These are phyloP conservation scores for Eucalyptus paniculata DNA, from an alignment of 345 rosid species.

Conservation along the genomic window DNA sequence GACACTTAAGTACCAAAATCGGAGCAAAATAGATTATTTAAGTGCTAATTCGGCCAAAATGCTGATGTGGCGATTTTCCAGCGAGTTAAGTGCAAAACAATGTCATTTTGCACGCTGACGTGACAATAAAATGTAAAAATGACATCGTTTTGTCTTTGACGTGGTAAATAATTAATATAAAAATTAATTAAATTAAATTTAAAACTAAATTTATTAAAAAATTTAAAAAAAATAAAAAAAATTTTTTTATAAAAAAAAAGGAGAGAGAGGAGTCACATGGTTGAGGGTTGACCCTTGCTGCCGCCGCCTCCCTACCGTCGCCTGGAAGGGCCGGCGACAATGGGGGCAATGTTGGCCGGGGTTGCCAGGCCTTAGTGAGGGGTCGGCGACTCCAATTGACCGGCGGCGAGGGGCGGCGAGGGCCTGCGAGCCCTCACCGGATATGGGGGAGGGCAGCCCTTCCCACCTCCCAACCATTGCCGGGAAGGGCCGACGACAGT, in stretches of 20 bases:
- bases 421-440: accelerated
- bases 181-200: too few relatives aligned
- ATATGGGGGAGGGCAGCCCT: too few relatives aligned
- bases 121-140: accelerated
- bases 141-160: too few relatives aligned
- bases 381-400: accelerated
- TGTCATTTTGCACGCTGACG: accelerated
- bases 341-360: accelerated
- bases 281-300: accelerated
- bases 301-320: accelerated
- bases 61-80: accelerated
- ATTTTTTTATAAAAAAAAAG: too few relatives aligned
- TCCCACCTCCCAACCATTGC: accelerated
- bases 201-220: too few relatives aligned
- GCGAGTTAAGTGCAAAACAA: too few relatives aligned
- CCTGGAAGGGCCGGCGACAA: accelerated
- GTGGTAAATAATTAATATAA: too few relatives aligned
- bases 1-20: too few relatives aligned
- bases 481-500: accelerated
- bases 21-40: too few relatives aligned
- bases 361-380: accelerated
- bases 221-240: too few relatives aligned
- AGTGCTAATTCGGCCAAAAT: too few relatives aligned
- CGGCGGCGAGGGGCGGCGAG: accelerated
- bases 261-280: too few relatives aligned